A percentile compares a stretch with the other conserved stretches of the same genome.
Conservation (phyloP, 441 rosid genomes). For the Melastoma candidum region DNA sequence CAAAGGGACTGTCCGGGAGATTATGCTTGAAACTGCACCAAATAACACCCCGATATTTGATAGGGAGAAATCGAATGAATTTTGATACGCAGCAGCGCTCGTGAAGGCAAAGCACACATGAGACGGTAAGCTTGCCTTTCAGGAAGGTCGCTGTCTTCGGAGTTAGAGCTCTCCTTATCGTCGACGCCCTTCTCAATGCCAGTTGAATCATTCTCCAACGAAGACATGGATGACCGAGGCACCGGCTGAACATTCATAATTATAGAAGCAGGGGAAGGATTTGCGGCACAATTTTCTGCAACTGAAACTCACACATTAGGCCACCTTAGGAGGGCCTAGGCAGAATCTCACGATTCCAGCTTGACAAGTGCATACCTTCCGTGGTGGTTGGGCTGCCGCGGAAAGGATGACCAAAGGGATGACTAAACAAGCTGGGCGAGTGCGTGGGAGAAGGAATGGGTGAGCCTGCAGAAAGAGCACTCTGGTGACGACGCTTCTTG, state of each 20-base stretch:
- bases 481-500: conserved; percentile 41
- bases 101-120: no score
- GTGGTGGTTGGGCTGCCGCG: conserved; percentile 20
- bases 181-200: conserved; percentile 26
- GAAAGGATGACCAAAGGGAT: conserved; percentile 32
- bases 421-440: conserved; percentile 35
- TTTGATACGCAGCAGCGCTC: no score
- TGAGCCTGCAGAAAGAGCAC: conserved; percentile 41
- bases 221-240: conserved; percentile 13
- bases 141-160: conserved; percentile 31
- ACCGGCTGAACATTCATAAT: conserved; percentile 16
- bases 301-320: not conserved
- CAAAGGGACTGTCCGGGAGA: conserved; percentile 60
- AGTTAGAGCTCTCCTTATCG: conserved; percentile 36
- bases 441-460: conserved; percentile 46
- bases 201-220: conserved; percentile 18
- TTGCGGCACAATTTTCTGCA: conserved; percentile 34
- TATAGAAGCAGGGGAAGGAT: conserved; percentile 15
- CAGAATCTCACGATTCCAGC: not conserved
- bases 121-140: conserved; percentile 31
- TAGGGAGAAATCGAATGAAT: not conserved
- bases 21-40: conserved; percentile 54
- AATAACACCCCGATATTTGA: not conserved
- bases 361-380: conserved; percentile 15
- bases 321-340: not conserved